Conservation (phyloP, 768 basidiomycete species). For the Rhizopogon sp. region DNA sequence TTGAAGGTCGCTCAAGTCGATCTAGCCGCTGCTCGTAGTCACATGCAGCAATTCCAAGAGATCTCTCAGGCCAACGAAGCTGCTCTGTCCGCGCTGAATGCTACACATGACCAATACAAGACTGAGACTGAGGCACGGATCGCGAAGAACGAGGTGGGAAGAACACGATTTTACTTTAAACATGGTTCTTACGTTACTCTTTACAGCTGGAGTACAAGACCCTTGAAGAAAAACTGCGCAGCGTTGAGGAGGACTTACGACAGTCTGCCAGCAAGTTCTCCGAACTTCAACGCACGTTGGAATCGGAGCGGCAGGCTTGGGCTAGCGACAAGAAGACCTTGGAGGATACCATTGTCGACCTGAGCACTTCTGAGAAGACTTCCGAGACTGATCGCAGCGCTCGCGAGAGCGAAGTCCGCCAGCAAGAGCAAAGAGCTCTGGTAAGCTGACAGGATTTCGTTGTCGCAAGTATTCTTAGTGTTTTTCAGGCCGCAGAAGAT, state of each 20-base stretch:
- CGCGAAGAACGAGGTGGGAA: slow-evolving; percentile 59
- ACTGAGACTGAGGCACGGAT: slow-evolving; percentile 65
- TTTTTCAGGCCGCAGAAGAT: slow-evolving; percentile 63
- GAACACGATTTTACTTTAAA: background rate
- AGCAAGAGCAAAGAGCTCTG: slow-evolving; percentile 65
- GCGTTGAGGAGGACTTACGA: slow-evolving; percentile 48
- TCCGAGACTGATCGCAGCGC: slow-evolving; percentile 58
- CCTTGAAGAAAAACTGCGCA: slow-evolving; percentile 56
- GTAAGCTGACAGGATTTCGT: slow-evolving; percentile 28
- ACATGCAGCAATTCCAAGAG: slow-evolving; percentile 81
- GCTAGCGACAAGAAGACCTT: slow-evolving; percentile 74
- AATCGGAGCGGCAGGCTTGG: slow-evolving; percentile 68
- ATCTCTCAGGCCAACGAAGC: slow-evolving; percentile 81
- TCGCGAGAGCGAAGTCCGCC: slow-evolving; percentile 62
- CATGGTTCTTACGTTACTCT: background rate
- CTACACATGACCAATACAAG: slow-evolving; percentile 79
- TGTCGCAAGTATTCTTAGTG: background rate
- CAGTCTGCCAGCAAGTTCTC: slow-evolving; percentile 44
- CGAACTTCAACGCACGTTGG: slow-evolving; percentile 61
- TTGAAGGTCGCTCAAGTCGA: slow-evolving; percentile 79
- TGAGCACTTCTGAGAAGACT: slow-evolving; percentile 68
- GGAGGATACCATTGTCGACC: slow-evolving; percentile 78
- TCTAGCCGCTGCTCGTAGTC: slow-evolving; percentile 60
- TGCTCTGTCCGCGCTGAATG: slow-evolving; percentile 63
- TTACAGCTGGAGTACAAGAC: slow-evolving; percentile 58